Conservation (phyloP, 331 rosid species). For the Spiraea crenata region DNA sequence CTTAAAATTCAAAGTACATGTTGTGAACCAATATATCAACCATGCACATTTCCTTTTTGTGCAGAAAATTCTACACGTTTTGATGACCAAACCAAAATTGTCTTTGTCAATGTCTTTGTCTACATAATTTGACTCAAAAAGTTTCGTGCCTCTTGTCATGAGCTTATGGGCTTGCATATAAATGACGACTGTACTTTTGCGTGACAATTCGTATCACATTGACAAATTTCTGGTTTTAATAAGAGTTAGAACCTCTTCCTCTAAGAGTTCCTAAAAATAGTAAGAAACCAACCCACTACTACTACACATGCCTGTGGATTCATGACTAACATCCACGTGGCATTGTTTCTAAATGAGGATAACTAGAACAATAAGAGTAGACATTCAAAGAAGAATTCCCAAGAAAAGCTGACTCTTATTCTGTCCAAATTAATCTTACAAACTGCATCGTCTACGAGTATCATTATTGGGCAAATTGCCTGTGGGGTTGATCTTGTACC, state of each 20-base stretch:
- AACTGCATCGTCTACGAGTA: background rate
- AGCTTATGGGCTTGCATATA: conserved; percentile 1
- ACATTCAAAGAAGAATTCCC: conserved; percentile 9
- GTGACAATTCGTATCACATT: no score
- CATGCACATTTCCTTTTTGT: background rate
- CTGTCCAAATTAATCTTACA: background rate
- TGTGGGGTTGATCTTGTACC: background rate
- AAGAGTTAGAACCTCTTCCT: no score
- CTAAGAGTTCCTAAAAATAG: background rate
- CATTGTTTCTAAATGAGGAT: conserved; percentile 10
- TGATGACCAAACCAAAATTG: background rate
- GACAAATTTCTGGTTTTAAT: no score
- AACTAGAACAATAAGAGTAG: background rate
- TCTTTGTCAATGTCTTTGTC: background rate
- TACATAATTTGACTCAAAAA: conserved; percentile 10
- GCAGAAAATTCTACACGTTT: conserved; percentile 34
- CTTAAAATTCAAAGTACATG: background rate
- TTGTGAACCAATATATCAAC: conserved; percentile 6
- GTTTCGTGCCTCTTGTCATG: conserved; percentile 13
- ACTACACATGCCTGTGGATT: conserved; percentile 8
- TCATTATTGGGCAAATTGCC: background rate
- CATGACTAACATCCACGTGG: conserved; percentile 30
- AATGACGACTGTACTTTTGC: no score
- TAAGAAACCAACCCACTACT: conserved; percentile 39
- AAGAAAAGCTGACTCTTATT: conserved; percentile 3